phyloP scores from a whole-genome alignment of 192 early-diverging fungal species.

The Globomyces pollinis-pini region DNA sequence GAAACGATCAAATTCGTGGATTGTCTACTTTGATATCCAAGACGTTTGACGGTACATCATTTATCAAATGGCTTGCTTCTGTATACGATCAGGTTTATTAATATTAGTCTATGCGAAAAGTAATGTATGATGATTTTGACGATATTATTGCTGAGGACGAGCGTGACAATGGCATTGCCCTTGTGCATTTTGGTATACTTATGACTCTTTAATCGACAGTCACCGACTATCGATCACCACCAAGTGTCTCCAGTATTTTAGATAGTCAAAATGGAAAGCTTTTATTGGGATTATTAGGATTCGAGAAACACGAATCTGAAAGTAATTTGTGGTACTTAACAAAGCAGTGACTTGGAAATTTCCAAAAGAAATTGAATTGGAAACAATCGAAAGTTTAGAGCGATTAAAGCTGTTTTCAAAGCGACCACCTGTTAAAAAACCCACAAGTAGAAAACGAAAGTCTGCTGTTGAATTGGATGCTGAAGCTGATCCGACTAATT shows the following conservation, averaged over 20 bases:
- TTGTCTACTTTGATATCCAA: neutral
- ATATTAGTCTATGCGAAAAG: neutral
- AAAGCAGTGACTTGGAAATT: neutral
- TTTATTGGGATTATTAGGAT: neutral
- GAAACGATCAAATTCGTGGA: neutral
- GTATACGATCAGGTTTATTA: neutral
- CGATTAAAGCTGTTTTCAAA: neutral
- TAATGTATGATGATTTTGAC: constrained; percentile 10
- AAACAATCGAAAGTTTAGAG: constrained; percentile 6
- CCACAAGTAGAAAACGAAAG: too few species aligned
- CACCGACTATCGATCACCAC: neutral
- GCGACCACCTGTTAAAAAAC: too few species aligned
- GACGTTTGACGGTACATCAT: neutral
- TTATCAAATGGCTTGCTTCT: neutral
- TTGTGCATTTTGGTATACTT: neutral
- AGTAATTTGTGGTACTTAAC: neutral
- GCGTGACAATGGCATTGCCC: neutral
- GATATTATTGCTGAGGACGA: neutral
- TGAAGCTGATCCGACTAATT: too few species aligned
- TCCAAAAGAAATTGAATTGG: constrained; percentile 5
- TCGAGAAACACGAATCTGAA: neutral
- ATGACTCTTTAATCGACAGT: neutral
- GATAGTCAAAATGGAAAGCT: neutral
- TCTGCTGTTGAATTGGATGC: too few species aligned
- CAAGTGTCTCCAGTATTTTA: neutral